These are phyloP conservation scores for Neofusicoccum kwambonambiense DNA, from an alignment of 2,329 filamentous ascomycete species.

Conservation along the genomic window DNA sequence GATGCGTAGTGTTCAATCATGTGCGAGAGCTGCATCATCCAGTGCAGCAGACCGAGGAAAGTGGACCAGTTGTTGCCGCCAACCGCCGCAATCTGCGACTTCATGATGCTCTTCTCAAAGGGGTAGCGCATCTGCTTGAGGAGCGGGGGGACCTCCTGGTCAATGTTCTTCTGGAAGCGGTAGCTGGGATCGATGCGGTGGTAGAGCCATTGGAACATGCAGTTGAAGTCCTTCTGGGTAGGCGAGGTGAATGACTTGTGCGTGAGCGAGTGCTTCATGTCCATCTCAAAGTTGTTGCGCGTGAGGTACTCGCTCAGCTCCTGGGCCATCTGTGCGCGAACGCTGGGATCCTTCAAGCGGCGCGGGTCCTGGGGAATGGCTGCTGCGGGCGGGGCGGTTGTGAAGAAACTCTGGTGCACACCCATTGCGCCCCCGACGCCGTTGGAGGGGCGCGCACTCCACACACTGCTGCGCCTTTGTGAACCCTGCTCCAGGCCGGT, in stretches of 20 bases:
- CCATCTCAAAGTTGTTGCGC: constrained; percentile 93
- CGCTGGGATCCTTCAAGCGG: constrained; percentile 76
- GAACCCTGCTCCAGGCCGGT: constrained; percentile 52
- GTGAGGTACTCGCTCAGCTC: constrained; percentile 90
- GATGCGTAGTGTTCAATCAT: constrained; percentile 83
- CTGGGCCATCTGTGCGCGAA: constrained; percentile 78
- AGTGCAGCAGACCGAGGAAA: constrained; percentile 89
- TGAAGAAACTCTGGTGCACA: constrained; percentile 89
- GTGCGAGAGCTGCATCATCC: constrained; percentile 97
- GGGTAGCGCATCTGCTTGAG: constrained; percentile 93
- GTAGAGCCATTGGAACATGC: constrained; percentile 98
- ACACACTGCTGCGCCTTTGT: constrained; percentile 72
- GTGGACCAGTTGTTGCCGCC: constrained; percentile 97
- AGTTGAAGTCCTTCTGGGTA: constrained; percentile 97
- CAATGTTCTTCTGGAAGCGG: constrained; percentile 89
- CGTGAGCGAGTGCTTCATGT: constrained; percentile 92
- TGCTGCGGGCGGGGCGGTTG: constrained; percentile 76
- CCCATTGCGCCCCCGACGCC: constrained; percentile 60
- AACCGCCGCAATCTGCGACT: constrained; percentile 91
- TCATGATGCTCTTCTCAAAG: constrained; percentile 92
- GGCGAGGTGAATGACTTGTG: constrained; percentile 90
- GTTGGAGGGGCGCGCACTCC: constrained; percentile 59
- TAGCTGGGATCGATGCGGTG: constrained; percentile 93
- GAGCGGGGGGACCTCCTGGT: constrained; percentile 89
- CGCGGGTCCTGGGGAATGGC: constrained; percentile 84